Percentiles rank a stretch among this genome's conserved stretches.
Evolutionary conservation across 2,329 filamentous ascomycete genomes (phyloP).

Genomic region (Lojkania enalia): DNA sequence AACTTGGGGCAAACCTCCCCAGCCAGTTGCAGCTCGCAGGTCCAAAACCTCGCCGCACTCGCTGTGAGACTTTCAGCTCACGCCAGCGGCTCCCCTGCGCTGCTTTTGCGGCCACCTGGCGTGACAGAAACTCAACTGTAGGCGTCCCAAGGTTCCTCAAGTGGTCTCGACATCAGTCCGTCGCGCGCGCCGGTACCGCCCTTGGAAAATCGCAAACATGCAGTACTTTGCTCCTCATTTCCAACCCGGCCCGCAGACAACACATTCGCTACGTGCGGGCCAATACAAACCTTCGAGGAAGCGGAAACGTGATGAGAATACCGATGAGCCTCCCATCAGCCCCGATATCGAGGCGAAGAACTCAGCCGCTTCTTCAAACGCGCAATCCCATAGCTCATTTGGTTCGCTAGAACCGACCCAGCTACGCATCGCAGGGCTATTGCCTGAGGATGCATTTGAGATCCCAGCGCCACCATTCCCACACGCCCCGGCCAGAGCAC

Average conservation of each 20-base stretch:
- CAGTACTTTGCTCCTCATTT: slow-evolving; percentile 39
- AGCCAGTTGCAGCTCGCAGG: neutral
- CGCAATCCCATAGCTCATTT: slow-evolving; percentile 23
- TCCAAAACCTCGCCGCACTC: neutral
- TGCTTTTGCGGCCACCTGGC: neutral
- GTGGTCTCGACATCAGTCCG: too few species aligned
- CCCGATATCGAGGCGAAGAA: slow-evolving; percentile 7
- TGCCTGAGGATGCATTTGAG: slow-evolving; percentile 40
- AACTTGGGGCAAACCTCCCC: too few species aligned
- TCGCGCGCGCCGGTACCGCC: too few species aligned
- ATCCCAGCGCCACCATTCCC: slow-evolving; percentile 51
- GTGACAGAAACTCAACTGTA: too few species aligned
- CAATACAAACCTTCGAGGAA: slow-evolving; percentile 32
- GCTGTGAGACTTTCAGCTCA: slow-evolving; percentile 1
- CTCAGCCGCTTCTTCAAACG: slow-evolving; percentile 14
- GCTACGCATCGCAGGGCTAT: slow-evolving; percentile 47
- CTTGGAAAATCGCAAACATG: slow-evolving; percentile 24
- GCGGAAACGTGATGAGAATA: slow-evolving; percentile 26
- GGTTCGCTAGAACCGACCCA: slow-evolving; percentile 30
- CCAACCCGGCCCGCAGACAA: slow-evolving; percentile 29
- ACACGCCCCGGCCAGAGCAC: slow-evolving; percentile 40
- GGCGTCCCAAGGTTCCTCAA: too few species aligned
- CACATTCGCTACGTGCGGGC: slow-evolving; percentile 37
- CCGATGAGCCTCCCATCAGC: slow-evolving; percentile 14
- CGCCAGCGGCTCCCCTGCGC: neutral